Evolutionary conservation across 257 asterid species (phyloP), one percentile per base, ranked within the genome.

Genomic region (Nicotiana otophora): DNA sequence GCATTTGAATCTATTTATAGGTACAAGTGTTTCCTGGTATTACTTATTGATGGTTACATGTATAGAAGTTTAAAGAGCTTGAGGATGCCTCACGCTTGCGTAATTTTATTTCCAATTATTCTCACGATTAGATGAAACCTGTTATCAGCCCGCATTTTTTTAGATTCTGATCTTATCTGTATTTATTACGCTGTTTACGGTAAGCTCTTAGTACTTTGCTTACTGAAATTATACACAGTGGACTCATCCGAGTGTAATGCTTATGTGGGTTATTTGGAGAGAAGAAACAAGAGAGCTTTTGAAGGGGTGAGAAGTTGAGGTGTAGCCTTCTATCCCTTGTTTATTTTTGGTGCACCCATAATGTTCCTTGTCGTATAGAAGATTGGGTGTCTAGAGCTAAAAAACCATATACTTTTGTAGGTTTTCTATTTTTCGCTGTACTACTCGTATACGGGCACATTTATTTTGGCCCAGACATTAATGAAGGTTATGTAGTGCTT

Each of bases 1-100:
- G 77, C 88, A 65, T 94, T 84, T 87, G 98, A 94, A 88, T 89
- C 90, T 83, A 83, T 89, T 86, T 96, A 96, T 97, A 94, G 99
- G 99, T 96, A 95, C 80, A 86, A 67, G 60, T 82, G 82, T 78
- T 85, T 86, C 90, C 82, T 81, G 81, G 78, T 75, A 61, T 51
- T 82, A 46, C 51, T 20, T 67, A 82, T 53, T 79, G 33, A 58
- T 80, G 36, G 81, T 64, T 74, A 57, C 62, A 14, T 26, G 8
- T 48, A 26, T 74, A 57, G 46, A 6, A 64, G 30, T 39, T 81
- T 70, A 80, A 68, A 10, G 62, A 74, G 62, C 60, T 26, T 2
- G 42, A 74, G 80, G 62, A 57, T 46, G 78, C 60, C 60, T 46
- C 14, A 46, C 80, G 15, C 26, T 72, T 23, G 23, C 23, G 39